Conservation (phyloP, 208 protist genomes). For the Tritrichomonas musculus region DNA sequence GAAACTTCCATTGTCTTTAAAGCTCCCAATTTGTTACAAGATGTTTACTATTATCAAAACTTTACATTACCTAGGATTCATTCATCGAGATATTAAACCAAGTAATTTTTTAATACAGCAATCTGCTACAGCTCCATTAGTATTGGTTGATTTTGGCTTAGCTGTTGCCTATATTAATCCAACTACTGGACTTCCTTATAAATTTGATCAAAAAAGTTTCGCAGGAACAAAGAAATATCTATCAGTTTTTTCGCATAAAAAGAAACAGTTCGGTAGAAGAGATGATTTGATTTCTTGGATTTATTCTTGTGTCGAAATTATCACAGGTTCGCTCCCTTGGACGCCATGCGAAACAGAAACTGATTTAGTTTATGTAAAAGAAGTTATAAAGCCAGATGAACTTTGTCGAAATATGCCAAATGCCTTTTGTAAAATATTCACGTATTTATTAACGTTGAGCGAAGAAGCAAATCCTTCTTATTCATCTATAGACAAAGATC, state of each 20-base stretch:
- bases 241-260: background rate
- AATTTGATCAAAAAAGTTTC: background rate
- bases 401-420: too few relatives aligned
- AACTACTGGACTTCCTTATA: background rate
- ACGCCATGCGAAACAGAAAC: too few relatives aligned
- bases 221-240: background rate
- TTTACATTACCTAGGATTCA: background rate
- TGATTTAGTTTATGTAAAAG: too few relatives aligned
- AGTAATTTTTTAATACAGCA: background rate
- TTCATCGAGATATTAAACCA: background rate
- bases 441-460: too few relatives aligned
- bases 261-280: background rate
- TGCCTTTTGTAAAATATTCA: too few relatives aligned
- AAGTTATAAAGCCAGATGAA: too few relatives aligned
- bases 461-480: too few relatives aligned
- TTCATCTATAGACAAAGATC: too few relatives aligned
- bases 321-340: too few relatives aligned
- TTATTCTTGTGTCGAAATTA: too few relatives aligned
- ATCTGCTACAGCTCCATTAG: background rate
- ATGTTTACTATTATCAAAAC: background rate
- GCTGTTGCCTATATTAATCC: background rate
- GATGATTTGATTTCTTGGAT: too few relatives aligned
- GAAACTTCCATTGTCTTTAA: background rate
- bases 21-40: background rate
- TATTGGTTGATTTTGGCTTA: background rate